phyloP scores from a whole-genome alignment of 2,329 filamentous ascomycete genomes.

The Colletotrichum trifolii region DNA sequence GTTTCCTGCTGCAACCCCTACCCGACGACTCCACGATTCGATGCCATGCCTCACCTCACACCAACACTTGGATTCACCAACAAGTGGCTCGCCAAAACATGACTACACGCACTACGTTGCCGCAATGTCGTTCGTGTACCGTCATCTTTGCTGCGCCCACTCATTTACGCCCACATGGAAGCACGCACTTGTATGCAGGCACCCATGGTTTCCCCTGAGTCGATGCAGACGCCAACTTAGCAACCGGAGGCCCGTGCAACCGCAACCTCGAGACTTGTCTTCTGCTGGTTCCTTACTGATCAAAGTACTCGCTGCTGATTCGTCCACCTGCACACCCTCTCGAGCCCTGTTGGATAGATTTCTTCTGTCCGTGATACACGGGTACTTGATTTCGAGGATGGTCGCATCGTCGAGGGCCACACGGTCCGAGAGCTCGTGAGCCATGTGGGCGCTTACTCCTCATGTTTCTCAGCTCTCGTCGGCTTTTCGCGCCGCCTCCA shows the following conservation, averaged over 20 bases:
- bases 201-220: constrained; percentile 31
- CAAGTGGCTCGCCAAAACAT: too few species aligned
- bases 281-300: not conserved
- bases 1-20: not conserved
- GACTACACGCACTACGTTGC: not conserved
- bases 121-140: not conserved
- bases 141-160: constrained; percentile 8
- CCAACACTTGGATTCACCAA: too few species aligned
- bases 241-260: constrained; percentile 19
- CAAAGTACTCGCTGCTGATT: constrained; percentile 8
- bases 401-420: not conserved
- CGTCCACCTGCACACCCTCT: constrained; percentile 24
- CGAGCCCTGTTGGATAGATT: not conserved
- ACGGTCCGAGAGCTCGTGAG: not conserved
- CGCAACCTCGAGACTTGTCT: constrained; percentile 20
- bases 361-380: too few species aligned
- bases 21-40: not conserved
- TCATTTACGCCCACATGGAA: constrained; percentile 29
- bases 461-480: constrained; percentile 7
- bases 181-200: constrained; percentile 16
- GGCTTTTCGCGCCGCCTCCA: constrained; percentile 3
- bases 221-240: constrained; percentile 28
- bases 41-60: not conserved
- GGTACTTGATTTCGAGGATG: constrained; percentile 18
- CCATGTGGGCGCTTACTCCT: not conserved